Base-by-base conservation (phyloP, 2,329 filamentous ascomycete species). In the Thelonectria olida region DNA sequence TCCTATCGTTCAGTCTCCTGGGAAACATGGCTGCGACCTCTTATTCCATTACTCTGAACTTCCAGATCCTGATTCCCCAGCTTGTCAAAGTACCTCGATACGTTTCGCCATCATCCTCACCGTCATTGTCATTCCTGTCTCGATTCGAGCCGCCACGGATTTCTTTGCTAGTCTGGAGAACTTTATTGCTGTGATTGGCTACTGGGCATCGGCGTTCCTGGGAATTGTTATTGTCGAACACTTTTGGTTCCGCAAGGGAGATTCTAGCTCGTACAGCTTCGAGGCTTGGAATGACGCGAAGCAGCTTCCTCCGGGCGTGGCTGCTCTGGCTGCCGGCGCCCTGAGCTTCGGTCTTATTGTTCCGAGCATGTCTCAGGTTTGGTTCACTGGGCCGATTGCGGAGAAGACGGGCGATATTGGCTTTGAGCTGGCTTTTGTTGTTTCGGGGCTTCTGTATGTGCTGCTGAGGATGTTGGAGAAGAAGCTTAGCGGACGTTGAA, bases 351-450 rank as follows among this genome's bases (percentile, higher is more conserved):
- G 69, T 5, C 63, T 82, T n/a, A 78, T 85, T 2, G 74, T 87
- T 5, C 84, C 85, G 0, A 81, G 81, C 10, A 86, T 87, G 81
- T 77, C 76, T 2, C 82, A 85, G 67, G 80, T 79, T 3, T 87
- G 84, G 84, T 87, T 81, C 60, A 81, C 79, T 3, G 85, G 85
- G 0, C 84, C 84, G 0, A 84, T 87, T 67, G 85, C 84, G 1
- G 72, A 78, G 70, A 78, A 62, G 31, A 85, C 85, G 8, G 86
- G 85, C 0, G 85, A 88, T 61, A 83, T 88, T 67, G 86, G 85
- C 2, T 86, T 88, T 56, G 85, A 88, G 74, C 72, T 85, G 68
- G 85, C 84, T 0, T 82, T 88, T 66, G 79, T 78, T n/a, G 71
- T 81, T 8, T 78, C 78, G 6, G 74, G 65, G 1, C 10, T 81